A percentile compares a stretch with the other conserved stretches of the same genome.
Conservation (phyloP, 2,329 filamentous ascomycete genomes). For the Pyricularia pennisetigena region DNA sequence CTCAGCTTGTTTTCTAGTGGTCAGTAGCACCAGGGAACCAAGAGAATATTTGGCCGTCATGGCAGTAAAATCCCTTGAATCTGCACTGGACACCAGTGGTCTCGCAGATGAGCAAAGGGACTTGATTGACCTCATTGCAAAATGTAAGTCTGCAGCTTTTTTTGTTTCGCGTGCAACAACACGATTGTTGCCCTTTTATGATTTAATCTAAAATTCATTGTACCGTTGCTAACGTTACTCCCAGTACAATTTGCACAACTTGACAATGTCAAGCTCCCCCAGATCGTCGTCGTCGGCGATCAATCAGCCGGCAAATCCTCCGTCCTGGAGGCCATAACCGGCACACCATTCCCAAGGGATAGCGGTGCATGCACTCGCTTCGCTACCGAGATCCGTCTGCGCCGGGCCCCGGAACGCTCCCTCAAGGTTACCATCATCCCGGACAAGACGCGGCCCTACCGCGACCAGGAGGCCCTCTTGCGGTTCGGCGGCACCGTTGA, state of each 20-base stretch:
- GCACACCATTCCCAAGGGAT: constrained; percentile 49
- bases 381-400: constrained; percentile 39
- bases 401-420: constrained; percentile 24
- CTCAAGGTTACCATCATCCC: constrained; percentile 46
- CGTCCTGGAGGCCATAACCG: constrained; percentile 53
- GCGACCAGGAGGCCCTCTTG: constrained; percentile 35
- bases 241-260: constrained; percentile 22
- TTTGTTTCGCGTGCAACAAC: neutral
- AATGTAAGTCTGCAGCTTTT: constrained; percentile 5
- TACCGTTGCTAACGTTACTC: neutral
- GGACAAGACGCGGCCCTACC: constrained; percentile 33
- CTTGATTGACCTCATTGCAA: constrained; percentile 44
- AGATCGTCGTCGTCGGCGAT: constrained; percentile 56
- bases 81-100: constrained; percentile 37
- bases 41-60: constrained; percentile 10
- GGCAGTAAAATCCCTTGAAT: constrained; percentile 28
- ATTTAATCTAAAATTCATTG: neutral
- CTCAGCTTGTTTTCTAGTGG: neutral
- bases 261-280: constrained; percentile 36
- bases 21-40: neutral
- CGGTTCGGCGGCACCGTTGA: constrained; percentile 38
- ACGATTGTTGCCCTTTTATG: neutral
- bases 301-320: constrained; percentile 57
- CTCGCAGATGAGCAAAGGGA: constrained; percentile 44
- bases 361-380: constrained; percentile 53